Evolutionary conservation across 768 basidiomycete genomes (phyloP).

Genomic region (Ramaria sp.): DNA sequence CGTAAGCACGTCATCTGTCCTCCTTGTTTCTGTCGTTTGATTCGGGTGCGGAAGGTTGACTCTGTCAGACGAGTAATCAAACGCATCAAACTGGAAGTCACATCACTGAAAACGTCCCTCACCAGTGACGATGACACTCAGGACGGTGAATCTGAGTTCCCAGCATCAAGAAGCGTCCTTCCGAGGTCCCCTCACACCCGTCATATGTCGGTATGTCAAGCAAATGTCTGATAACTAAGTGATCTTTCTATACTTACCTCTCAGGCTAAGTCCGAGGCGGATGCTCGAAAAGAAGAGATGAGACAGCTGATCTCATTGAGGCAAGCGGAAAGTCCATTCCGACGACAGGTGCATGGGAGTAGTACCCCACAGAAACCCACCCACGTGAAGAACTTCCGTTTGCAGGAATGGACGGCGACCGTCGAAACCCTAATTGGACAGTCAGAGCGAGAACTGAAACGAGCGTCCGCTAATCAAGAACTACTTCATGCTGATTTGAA

Average conservation of each 20-base stretch:
- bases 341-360: conserved; percentile 6
- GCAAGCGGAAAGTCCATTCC: conserved; percentile 32
- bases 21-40: neutral
- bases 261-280: conserved; percentile 59
- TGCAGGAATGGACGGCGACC: conserved; percentile 30
- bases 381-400: conserved; percentile 14
- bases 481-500: conserved; percentile 41
- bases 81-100: conserved; percentile 58
- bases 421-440: conserved; percentile 46
- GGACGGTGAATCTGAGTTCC: neutral
- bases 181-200: conserved; percentile 23
- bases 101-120: conserved; percentile 4
- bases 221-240: neutral
- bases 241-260: neutral
- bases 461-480: conserved; percentile 45
- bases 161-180: conserved; percentile 9
- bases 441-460: conserved; percentile 44
- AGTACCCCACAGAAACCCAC: conserved; percentile 19
- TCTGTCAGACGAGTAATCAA: conserved; percentile 62
- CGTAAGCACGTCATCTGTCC: conserved; percentile 30
- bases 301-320: conserved; percentile 56
- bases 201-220: conserved; percentile 21
- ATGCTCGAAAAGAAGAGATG: conserved; percentile 78
- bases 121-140: neutral
- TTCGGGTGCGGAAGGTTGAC: conserved; percentile 41